Base-by-base conservation (phyloP, 2,329 filamentous ascomycete genomes). In the Lasiodiplodia gonubiensis region DNA sequence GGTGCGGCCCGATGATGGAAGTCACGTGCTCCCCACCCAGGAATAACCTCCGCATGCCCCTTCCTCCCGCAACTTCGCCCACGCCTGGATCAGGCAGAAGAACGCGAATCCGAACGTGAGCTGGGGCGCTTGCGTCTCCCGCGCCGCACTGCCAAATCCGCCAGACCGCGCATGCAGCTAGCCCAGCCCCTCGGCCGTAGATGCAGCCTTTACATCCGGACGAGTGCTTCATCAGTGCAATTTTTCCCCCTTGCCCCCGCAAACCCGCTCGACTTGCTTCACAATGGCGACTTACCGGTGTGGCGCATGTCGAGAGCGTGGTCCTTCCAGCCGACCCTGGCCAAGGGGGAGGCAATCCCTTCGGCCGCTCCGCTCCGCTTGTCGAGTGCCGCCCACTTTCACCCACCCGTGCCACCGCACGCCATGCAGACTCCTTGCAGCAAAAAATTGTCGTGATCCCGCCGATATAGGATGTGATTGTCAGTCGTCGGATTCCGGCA, bases 181-280 rank as follows among this genome's bases (percentile, higher is more conserved):
- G 27, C 18, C 6, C 42, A 25, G n/a, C 16, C 37, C 16, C 42
- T 37, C 59, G 59, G 59, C 59, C 59, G 6, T 49, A 51, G 42
- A 63, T 37, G 46, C 30, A 25, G 14, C 30, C n/a, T 63, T 63
- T 63, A 51, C 59, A 37, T 63, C 59, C 59, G 59, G 59, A 18
- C 42, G 16, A 2, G 7, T 51, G 27, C 18, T 37, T 51, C 35
- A 10, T 33, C n/a, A 18, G 14, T 23, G 39, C 27, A 48, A 21
- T 16, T 49, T 61, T 35, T 25, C 11, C 27, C 46, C 18, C 21
- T 11, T 21, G 3, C 18, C 21, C 12, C 21, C 21, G 35, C 37
- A 25, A 35, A 11, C 18, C 8, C 25, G 21, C 35, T 18, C 14
- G 14, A n/a, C 27, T 23, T 54, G 23, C 23, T 16, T 54, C 25